These are phyloP conservation scores for Russula griseocarnosa DNA, from an alignment of 768 basidiomycete genomes.

Conservation along the genomic window DNA sequence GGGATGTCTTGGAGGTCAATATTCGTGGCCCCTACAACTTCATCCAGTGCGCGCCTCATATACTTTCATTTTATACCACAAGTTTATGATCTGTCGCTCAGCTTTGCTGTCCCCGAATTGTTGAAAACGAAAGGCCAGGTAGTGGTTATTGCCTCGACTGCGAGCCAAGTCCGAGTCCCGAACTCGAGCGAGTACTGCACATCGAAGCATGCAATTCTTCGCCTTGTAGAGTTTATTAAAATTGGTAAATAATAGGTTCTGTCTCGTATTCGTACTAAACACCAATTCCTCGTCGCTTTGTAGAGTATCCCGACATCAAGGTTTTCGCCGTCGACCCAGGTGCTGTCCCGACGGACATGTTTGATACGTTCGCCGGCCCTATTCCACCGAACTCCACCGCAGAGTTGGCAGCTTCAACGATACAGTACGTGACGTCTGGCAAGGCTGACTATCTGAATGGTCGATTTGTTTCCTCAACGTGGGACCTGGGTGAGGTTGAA, in stretches of 20 bases:
- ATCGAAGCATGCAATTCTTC: conserved; percentile 14
- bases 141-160: neutral
- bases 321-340: conserved; percentile 3
- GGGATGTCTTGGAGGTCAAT: conserved; percentile 21
- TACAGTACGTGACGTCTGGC: conserved; percentile 13
- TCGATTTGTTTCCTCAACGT: conserved; percentile 9
- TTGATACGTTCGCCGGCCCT: neutral
- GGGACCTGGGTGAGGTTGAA: conserved; percentile 15
- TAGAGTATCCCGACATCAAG: conserved; percentile 14
- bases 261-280: neutral
- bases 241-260: neutral
- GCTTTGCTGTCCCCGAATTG: conserved; percentile 18
- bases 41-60: conserved; percentile 5
- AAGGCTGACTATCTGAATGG: conserved; percentile 13
- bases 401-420: conserved; percentile 2
- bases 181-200: conserved; percentile 17
- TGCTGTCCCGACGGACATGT: neutral
- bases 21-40: conserved; percentile 19
- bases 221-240: conserved; percentile 12
- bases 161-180: neutral
- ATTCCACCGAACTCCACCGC: neutral
- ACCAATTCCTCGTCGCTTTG: neutral
- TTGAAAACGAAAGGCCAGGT: conserved; percentile 14
- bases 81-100: neutral
- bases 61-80: neutral